phyloP scores from a whole-genome alignment of 148 eudicot species.

The Silene uniflora region DNA sequence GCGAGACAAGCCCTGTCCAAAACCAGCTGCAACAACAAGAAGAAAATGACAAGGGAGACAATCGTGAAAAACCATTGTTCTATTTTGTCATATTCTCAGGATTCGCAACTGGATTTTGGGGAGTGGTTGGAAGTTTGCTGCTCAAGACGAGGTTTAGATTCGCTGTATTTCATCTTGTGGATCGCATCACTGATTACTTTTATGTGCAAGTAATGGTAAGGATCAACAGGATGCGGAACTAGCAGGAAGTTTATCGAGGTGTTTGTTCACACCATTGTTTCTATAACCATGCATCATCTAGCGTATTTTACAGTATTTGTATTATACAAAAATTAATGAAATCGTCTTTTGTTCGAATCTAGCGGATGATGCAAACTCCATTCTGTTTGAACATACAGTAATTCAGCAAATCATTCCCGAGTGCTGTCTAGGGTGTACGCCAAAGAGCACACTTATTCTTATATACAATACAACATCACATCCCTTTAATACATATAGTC shows the following conservation, averaged over 20 bases:
- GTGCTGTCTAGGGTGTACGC: too few species aligned
- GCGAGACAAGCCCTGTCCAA: too few species aligned
- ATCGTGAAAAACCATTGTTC: constrained; percentile 14
- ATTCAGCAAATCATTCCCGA: too few species aligned
- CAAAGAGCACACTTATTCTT: too few species aligned
- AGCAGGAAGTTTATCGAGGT: not conserved
- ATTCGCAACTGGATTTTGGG: constrained; percentile 36
- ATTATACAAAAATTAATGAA: too few species aligned
- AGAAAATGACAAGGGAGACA: too few species aligned
- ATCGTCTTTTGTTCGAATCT: too few species aligned
- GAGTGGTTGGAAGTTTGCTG: constrained; percentile 27
- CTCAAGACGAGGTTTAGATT: constrained; percentile 22
- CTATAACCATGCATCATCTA: too few species aligned
- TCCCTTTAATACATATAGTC: not conserved
- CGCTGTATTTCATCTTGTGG: constrained; percentile 17
- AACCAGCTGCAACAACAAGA: too few species aligned
- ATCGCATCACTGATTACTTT: not conserved
- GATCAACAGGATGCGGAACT: constrained; percentile 14
- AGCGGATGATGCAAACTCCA: not conserved
- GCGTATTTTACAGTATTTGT: too few species aligned
- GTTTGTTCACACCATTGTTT: too few species aligned
- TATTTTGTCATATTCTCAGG: constrained; percentile 23
- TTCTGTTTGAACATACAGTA: not conserved
- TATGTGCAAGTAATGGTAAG: constrained; percentile 5
- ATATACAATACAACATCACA: not conserved